phyloP scores from a whole-genome alignment of 2,329 filamentous ascomycete species.

The Talaromyces amestolkiae region DNA sequence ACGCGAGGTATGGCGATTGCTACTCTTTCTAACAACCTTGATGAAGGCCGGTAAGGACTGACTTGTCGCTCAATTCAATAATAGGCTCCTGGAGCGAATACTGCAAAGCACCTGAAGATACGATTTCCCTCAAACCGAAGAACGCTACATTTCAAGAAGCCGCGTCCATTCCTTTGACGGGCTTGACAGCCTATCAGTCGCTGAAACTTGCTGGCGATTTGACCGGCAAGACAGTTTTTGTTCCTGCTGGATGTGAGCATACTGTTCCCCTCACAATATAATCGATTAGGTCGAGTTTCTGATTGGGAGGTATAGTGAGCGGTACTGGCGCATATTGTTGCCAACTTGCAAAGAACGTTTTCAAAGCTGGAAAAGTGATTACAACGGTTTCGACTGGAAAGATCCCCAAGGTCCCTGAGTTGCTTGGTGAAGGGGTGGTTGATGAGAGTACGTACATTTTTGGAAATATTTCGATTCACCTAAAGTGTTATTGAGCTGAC shows the following conservation, averaged over 20 bases:
- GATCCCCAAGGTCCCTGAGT: slow-evolving; percentile 44
- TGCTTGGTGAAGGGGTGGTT: slow-evolving; percentile 45
- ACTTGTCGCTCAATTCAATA: neutral
- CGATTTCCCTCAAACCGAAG: slow-evolving; percentile 41
- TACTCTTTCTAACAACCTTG: neutral
- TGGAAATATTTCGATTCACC: neutral
- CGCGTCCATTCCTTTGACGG: slow-evolving; percentile 42
- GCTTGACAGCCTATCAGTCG: slow-evolving; percentile 45
- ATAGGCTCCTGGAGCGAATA: slow-evolving; percentile 41
- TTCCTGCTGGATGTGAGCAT: slow-evolving; percentile 44
- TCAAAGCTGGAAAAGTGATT: slow-evolving; percentile 51
- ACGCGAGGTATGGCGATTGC: slow-evolving; percentile 27
- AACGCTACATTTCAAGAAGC: slow-evolving; percentile 44
- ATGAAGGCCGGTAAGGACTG: neutral
- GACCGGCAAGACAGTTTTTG: slow-evolving; percentile 52
- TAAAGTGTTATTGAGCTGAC: neutral
- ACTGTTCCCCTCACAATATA: neutral
- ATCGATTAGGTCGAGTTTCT: neutral
- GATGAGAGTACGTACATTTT: slow-evolving; percentile 36
- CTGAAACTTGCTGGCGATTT: slow-evolving; percentile 47
- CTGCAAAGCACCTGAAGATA: slow-evolving; percentile 32
- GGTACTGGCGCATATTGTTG: slow-evolving; percentile 47
- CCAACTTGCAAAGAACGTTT: slow-evolving; percentile 53
- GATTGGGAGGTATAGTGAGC: slow-evolving; percentile 34
- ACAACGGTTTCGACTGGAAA: slow-evolving; percentile 55